phyloP scores from a whole-genome alignment of 768 basidiomycete genomes.

The Pleurotus giganteus region DNA sequence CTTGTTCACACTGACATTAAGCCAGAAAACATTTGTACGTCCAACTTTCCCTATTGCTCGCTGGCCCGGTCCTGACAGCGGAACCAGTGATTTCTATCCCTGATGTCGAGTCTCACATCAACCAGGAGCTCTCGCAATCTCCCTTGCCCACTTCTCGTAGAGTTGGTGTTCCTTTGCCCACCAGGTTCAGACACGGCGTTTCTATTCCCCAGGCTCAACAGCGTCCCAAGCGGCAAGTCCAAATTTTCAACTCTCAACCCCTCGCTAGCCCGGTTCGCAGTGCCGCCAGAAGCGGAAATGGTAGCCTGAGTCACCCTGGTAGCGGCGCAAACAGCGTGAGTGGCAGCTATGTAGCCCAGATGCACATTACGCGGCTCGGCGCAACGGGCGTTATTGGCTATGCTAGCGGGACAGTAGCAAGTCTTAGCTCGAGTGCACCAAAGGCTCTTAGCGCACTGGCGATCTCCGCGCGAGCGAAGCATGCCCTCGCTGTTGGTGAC shows the following conservation, averaged over 20 bases:
- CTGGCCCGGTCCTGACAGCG: background rate
- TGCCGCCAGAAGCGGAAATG: constrained; percentile 13
- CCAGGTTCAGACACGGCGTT: constrained; percentile 59
- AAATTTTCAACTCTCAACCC: constrained; percentile 83
- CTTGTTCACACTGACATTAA: constrained; percentile 94
- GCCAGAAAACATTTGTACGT: constrained; percentile 92
- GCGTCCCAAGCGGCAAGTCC: constrained; percentile 60
- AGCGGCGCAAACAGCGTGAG: constrained; percentile 38
- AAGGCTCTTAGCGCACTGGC: constrained; percentile 39
- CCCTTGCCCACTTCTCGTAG: constrained; percentile 76
- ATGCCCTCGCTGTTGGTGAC: background rate
- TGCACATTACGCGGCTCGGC: constrained; percentile 34
- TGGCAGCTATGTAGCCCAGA: constrained; percentile 41
- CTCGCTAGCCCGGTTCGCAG: constrained; percentile 54
- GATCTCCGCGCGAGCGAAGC: constrained; percentile 16
- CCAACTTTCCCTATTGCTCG: constrained; percentile 16
- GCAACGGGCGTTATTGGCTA: constrained; percentile 20
- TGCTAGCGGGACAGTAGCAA: constrained; percentile 28
- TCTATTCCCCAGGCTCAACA: constrained; percentile 56
- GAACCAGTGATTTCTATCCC: constrained; percentile 76
- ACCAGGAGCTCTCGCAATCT: constrained; percentile 62
- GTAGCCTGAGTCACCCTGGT: constrained; percentile 21
- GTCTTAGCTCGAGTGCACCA: constrained; percentile 38
- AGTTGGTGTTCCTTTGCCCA: constrained; percentile 74
- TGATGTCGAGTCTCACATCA: constrained; percentile 74